phyloP scores from a whole-genome alignment of 148 eudicot genomes.

The Mesembryanthemum crystallinum region DNA sequence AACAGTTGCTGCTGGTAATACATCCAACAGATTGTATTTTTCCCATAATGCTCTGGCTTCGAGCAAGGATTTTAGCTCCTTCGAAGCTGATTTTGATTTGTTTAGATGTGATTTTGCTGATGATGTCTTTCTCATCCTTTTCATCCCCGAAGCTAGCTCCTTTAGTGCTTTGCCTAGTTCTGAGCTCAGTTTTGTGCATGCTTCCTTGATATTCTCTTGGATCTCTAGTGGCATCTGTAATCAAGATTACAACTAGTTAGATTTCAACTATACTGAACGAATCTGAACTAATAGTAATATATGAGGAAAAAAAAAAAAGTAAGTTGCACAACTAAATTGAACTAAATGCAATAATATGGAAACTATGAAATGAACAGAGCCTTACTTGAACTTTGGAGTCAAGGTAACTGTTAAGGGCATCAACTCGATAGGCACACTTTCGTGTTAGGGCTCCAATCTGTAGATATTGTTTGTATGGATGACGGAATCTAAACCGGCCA shows the following conservation, averaged over 20 bases:
- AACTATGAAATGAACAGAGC: too few species aligned
- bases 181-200: conserved; percentile 29
- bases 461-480: conserved; percentile 41
- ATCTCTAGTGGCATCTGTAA: conserved; percentile 24
- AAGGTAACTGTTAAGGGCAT: conserved; percentile 28
- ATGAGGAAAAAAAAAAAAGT: too few species aligned
- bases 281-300: too few species aligned
- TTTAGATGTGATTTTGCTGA: conserved; percentile 21
- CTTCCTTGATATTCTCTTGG: conserved; percentile 23
- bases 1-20: conserved; percentile 48
- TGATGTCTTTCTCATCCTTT: conserved; percentile 28
- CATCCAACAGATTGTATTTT: conserved; percentile 34
- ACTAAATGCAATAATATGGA: too few species aligned
- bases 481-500: conserved; percentile 31
- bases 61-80: conserved; percentile 33
- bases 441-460: conserved; percentile 29
- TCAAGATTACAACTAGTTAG: background rate
- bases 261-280: background rate
- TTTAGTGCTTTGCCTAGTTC: conserved; percentile 37
- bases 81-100: conserved; percentile 30
- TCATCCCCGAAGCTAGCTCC: conserved; percentile 29
- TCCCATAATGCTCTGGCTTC: conserved; percentile 19
- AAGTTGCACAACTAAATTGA: too few species aligned
- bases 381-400: conserved; percentile 19
- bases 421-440: conserved; percentile 27